Evolutionary conservation across 805 yeast species (phyloP).

Genomic region (Naumovozyma castellii): DNA sequence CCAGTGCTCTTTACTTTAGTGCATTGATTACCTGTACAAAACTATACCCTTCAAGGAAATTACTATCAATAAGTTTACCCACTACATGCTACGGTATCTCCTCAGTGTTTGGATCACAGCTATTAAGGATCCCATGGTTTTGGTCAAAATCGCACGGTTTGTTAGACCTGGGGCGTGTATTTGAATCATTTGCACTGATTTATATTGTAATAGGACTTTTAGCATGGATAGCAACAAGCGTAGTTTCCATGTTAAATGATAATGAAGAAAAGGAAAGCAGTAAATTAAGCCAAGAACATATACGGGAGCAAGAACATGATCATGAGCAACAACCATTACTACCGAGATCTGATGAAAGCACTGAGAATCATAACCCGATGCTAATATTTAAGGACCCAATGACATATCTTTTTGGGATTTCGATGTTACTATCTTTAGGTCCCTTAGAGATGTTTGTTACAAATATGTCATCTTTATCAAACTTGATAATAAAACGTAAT

Average conservation of each 20-base stretch:
- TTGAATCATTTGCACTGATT: conserved; percentile 41
- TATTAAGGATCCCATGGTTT: conserved; percentile 38
- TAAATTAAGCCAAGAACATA: neutral
- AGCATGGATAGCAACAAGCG: conserved; percentile 55
- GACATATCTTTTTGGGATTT: conserved; percentile 52
- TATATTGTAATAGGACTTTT: conserved; percentile 49
- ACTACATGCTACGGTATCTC: conserved; percentile 82
- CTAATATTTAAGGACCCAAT: conserved; percentile 41
- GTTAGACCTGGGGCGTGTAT: conserved; percentile 44
- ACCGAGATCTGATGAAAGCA: conserved; percentile 15
- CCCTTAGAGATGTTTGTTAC: conserved; percentile 80
- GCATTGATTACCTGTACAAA: conserved; percentile 75
- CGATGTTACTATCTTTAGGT: conserved; percentile 64
- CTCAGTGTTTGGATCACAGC: conserved; percentile 63
- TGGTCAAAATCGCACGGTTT: conserved; percentile 15
- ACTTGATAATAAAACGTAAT: conserved; percentile 18
- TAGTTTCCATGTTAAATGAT: conserved; percentile 47
- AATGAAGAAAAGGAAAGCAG: conserved; percentile 9
- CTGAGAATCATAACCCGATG: neutral
- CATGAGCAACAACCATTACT: conserved; percentile 21
- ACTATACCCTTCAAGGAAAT: conserved; percentile 65
- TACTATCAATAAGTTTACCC: conserved; percentile 80
- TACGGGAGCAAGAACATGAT: conserved; percentile 15
- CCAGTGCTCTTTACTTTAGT: conserved; percentile 63
- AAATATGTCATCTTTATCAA: conserved; percentile 68